Conservation (phyloP, 495 filamentous ascomycete species). For the Melanomma pulvis-pyrius region DNA sequence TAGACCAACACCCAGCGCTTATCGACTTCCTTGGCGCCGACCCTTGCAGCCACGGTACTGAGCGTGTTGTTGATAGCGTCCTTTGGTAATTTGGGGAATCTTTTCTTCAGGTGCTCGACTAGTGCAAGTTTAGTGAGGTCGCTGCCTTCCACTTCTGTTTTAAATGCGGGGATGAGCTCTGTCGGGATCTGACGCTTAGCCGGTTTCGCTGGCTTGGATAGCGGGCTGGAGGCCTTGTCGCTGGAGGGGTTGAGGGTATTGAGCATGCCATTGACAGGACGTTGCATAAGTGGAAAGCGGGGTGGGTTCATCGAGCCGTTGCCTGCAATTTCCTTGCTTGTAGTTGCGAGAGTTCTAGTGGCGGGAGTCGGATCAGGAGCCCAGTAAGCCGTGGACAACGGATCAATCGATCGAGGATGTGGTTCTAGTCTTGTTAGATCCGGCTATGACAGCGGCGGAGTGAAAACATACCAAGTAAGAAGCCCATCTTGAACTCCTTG, state of each 20-base stretch:
- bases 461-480: conserved; percentile 64
- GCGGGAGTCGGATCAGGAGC: conserved; percentile 37
- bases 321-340: conserved; percentile 36
- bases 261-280: conserved; percentile 29
- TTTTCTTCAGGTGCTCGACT: conserved; percentile 72
- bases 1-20: conserved; percentile 61
- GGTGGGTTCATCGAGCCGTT: conserved; percentile 43
- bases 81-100: conserved; percentile 74
- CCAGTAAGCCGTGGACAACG: conserved; percentile 86
- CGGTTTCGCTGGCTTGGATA: conserved; percentile 28
- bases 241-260: conserved; percentile 27
- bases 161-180: conserved; percentile 74
- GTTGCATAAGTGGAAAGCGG: conserved; percentile 22
- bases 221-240: neutral
- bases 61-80: conserved; percentile 73
- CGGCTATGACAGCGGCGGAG: neutral
- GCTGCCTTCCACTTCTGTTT: conserved; percentile 66
- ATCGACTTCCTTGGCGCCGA: conserved; percentile 63
- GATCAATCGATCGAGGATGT: conserved; percentile 67
- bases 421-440: conserved; percentile 42
- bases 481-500: conserved; percentile 67
- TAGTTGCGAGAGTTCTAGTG: neutral
- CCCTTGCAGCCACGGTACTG: conserved; percentile 65
- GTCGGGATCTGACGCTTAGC: conserved; percentile 57
- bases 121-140: conserved; percentile 75